phyloP scores from a whole-genome alignment of 768 basidiomycete species.

The Lactifluus piperatus region DNA sequence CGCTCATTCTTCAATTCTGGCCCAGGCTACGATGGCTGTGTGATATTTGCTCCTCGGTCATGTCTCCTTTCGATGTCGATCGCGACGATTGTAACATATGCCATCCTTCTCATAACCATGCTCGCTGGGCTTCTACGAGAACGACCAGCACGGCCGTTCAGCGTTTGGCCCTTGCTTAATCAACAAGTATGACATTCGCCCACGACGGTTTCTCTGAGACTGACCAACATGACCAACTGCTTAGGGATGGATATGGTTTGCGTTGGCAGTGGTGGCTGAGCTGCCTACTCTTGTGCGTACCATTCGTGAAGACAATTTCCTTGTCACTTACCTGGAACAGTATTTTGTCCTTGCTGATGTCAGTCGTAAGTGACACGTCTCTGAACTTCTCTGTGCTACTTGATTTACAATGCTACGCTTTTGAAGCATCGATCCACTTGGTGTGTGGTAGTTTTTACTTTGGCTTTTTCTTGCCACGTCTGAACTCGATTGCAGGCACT shows the following conservation, averaged over 20 bases:
- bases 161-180: not conserved
- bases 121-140: not conserved
- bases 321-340: not conserved
- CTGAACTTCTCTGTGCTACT: not conserved
- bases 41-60: not conserved
- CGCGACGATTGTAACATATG: not conserved
- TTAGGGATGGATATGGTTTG: slow-evolving; percentile 13
- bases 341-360: not conserved
- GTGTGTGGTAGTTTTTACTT: not conserved
- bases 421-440: not conserved
- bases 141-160: not conserved
- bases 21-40: slow-evolving; percentile 1
- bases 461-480: not conserved
- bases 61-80: slow-evolving; percentile 1
- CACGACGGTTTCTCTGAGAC: no score
- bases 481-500: not conserved
- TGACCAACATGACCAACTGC: not conserved
- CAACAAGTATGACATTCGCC: not conserved
- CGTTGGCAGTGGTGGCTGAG: slow-evolving; percentile 4
- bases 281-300: slow-evolving; percentile 2
- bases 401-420: not conserved
- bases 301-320: not conserved
- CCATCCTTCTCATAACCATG: not conserved
- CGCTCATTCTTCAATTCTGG: not conserved
- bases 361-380: not conserved